Base-by-base conservation (phyloP, 1,139 yeast species). In the Suhomyces bolitotheri region DNA sequence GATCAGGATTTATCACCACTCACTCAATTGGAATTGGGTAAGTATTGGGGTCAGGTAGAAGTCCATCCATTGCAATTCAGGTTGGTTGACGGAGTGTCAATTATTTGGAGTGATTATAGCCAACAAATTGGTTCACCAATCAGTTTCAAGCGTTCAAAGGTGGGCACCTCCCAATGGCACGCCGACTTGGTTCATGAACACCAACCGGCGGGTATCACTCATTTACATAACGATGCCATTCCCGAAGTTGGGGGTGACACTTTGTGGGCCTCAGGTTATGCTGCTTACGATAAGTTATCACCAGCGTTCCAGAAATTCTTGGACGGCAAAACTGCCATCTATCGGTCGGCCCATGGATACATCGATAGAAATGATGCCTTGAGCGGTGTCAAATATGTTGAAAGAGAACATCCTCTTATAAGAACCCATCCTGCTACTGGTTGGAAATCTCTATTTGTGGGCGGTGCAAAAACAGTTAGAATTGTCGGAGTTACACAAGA, bases 361-460 rank as follows among this genome's bases (percentile, higher is more conserved):
- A 39, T 68, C 34, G 73, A 68, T 47, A 52, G 71, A 31, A 52
- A 50, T 44, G 67, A 71, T 45, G 71, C 74, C 23, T 58, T 71
- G 38, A 47, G 55, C 27, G 76, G 76, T 9, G 69, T 72, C 16
- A 62, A 60, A 49, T 51, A 40, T 34, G 52, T 70, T 34, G 73
- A 67, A 40, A 60, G 74, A 46, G 63, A 56, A 36, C 78, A 73
- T 46, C 77, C 77, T 2, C 24, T 73, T 14, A 63, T 73, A 19
- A 62, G 76, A 54, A 72, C 77, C 2, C 76, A 73, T 43, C 79
- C 79, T 12, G 76, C 69, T 10, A 73, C 79, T 21, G 78, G 78
- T 3, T 71, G 77, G 77, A 73, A 73, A 51, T 59, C 69, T 5
- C 56, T 73, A 47, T 70, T 48, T 44, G 74, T 73, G 31, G 72